Evolutionary conservation across 441 rosid genomes (phyloP).

Genomic region (Gossypium schwendimanii): DNA sequence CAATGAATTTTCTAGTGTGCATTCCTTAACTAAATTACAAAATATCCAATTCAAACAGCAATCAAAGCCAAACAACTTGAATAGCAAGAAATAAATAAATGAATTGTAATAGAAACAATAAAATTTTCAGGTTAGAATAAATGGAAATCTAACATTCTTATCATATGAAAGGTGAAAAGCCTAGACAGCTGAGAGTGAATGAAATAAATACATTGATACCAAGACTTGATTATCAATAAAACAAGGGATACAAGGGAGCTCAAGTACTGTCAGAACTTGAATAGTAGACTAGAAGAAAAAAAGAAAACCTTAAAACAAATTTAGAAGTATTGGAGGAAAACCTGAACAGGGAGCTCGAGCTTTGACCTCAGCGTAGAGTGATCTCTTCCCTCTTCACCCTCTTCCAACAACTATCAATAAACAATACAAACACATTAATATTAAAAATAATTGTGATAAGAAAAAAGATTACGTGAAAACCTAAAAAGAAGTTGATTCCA

Average conservation of each 20-base stretch:
- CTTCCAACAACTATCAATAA: conserved; percentile 70
- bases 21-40: not conserved
- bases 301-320: not conserved
- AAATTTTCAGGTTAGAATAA: not conserved
- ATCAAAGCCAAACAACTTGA: not conserved
- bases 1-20: not conserved
- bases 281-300: not conserved
- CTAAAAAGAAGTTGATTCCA: not conserved
- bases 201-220: not conserved
- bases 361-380: conserved; percentile 75
- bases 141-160: conserved; percentile 1
- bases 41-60: not conserved
- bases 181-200: not conserved
- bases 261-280: not conserved
- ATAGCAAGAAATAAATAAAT: too few relatives aligned
- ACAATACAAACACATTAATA: conserved; percentile 9
- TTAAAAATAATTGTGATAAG: not conserved
- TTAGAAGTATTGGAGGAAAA: conserved; percentile 23
- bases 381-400: conserved; percentile 84
- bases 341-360: conserved; percentile 99
- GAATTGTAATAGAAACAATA: not conserved
- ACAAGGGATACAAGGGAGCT: not conserved
- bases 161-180: not conserved
- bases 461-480: not conserved
- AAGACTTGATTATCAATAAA: not conserved